These are phyloP conservation scores for Coemansia sp. DNA, from an alignment of 192 early-diverging fungal genomes.

Conservation along the genomic window DNA sequence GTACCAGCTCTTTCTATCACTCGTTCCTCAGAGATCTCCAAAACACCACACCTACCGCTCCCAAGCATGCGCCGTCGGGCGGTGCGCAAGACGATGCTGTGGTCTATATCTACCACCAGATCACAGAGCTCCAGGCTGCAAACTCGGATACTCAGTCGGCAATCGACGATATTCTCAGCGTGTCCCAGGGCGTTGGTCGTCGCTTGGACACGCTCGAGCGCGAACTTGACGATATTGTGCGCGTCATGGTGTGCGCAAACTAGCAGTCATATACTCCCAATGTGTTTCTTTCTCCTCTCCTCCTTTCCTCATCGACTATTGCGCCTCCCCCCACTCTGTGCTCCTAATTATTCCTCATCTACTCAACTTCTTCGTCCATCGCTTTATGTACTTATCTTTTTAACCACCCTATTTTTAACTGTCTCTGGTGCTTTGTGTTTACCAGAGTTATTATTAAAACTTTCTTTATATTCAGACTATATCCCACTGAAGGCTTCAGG, in stretches of 20 bases:
- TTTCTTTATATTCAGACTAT: not conserved
- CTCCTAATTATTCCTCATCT: not conserved
- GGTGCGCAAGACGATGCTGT: constrained; percentile 19
- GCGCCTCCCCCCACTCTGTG: not conserved
- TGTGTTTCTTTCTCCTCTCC: not conserved
- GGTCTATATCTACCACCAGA: constrained; percentile 32
- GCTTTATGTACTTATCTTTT: constrained; percentile 6
- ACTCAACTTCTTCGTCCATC: not conserved
- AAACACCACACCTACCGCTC: not conserved
- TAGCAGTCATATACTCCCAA: constrained; percentile 1
- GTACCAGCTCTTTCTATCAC: constrained; percentile 42
- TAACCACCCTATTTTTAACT: not conserved
- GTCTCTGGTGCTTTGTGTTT: constrained; percentile 5
- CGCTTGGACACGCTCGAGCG: constrained; percentile 52
- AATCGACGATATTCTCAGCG: constrained; percentile 51
- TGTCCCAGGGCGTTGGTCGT: constrained; percentile 53
- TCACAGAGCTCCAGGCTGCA: constrained; percentile 30
- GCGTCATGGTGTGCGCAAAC: constrained; percentile 45
- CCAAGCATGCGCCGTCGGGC: constrained; percentile 1
- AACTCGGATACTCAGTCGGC: constrained; percentile 40
- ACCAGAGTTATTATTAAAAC: not conserved
- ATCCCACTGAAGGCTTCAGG: not conserved
- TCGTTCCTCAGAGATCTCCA: constrained; percentile 46
- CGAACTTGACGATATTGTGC: constrained; percentile 56
- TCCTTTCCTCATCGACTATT: not conserved